Evolutionary conservation across 2,329 filamentous ascomycete species (phyloP).

Genomic region (Phoma sp.): DNA sequence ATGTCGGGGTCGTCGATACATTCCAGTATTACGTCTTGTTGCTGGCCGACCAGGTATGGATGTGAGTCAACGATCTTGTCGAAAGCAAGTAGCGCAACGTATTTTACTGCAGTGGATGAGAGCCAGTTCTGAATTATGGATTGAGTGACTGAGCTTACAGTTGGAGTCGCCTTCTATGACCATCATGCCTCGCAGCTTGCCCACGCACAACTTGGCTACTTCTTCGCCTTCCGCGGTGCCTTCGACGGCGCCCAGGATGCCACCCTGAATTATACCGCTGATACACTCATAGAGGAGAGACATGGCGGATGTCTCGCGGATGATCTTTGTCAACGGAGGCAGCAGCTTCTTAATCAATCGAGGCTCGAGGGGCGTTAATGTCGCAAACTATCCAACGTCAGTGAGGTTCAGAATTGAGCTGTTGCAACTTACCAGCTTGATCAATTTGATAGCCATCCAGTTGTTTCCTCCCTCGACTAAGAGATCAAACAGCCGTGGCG

Average conservation of each 20-base stretch:
- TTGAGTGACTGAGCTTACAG: slow-evolving; percentile 62
- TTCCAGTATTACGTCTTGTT: slow-evolving; percentile 95
- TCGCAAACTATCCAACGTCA: slow-evolving; percentile 75
- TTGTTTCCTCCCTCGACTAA: slow-evolving; percentile 93
- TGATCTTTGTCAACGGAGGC: slow-evolving; percentile 89
- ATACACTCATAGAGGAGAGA: slow-evolving; percentile 98
- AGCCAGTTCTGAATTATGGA: not conserved
- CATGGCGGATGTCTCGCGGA: slow-evolving; percentile 95
- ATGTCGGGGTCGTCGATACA: slow-evolving; percentile 97
- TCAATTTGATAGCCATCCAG: slow-evolving; percentile 99
- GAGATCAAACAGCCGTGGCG: slow-evolving; percentile 89
- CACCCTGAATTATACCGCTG: slow-evolving; percentile 96
- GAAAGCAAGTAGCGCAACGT: slow-evolving; percentile 92
- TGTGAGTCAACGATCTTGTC: slow-evolving; percentile 93
- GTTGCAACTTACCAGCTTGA: slow-evolving; percentile 78
- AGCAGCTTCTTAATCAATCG: slow-evolving; percentile 89
- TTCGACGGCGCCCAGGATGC: slow-evolving; percentile 84
- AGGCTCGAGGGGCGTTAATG: slow-evolving; percentile 89
- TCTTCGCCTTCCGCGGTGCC: slow-evolving; percentile 85
- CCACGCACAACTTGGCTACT: slow-evolving; percentile 89
- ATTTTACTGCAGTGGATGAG: slow-evolving; percentile 74
- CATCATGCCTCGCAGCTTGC: slow-evolving; percentile 92
- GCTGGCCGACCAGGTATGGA: slow-evolving; percentile 84
- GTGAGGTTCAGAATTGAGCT: not conserved
- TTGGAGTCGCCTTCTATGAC: slow-evolving; percentile 94